Base-by-base conservation (phyloP, 2,329 filamentous ascomycete genomes). In the Ceratocystis harringtonii region DNA sequence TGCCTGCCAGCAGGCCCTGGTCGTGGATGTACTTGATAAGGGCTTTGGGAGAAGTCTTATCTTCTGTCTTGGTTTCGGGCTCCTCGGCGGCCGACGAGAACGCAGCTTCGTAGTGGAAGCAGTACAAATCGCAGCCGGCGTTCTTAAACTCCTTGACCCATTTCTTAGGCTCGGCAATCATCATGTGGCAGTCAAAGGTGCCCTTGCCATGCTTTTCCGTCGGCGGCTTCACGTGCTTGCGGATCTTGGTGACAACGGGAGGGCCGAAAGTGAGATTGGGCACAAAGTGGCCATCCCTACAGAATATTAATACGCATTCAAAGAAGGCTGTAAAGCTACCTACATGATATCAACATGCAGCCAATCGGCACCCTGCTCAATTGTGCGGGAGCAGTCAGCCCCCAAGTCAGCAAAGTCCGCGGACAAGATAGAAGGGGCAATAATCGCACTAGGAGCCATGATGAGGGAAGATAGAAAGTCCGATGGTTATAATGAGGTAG, bases 151-250 rank as follows among this genome's bases (percentile, higher is more conserved):
- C 90, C 73, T 89, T 89, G 71, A 96, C 92, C 94, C 94, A 99
- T 81, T 91, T 92, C 81, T 97, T 95, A 70, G 94, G 94, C 92
- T 99, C 92, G 72, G 90, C 86, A 74, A 99, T 95, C 94, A 99
- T 99, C 94, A 99, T 97, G 78, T 99, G 94, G 81, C 94, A 99
- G 77, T 99, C 94, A 75, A 99, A 99, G 15, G 92, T 97, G 68
- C 94, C 94, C 71, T 86, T 88, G 64, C 89, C 91, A 70, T 87
- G 80, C 43, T 81, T 81, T 63, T 81, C 78, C 50, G 80, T 80
- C 2, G 91, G 92, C 70, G 82, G 81, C 66, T 90, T 86, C 71
- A 99, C 92, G 72, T 96, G 89, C 58, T 83, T 80, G 69, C 94
- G 86, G 72, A 99, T 94, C 79, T 92, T 95, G 70, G 90, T 92